Conservation (phyloP, 345 rosid species). For the Cardamine resedifolia region DNA sequence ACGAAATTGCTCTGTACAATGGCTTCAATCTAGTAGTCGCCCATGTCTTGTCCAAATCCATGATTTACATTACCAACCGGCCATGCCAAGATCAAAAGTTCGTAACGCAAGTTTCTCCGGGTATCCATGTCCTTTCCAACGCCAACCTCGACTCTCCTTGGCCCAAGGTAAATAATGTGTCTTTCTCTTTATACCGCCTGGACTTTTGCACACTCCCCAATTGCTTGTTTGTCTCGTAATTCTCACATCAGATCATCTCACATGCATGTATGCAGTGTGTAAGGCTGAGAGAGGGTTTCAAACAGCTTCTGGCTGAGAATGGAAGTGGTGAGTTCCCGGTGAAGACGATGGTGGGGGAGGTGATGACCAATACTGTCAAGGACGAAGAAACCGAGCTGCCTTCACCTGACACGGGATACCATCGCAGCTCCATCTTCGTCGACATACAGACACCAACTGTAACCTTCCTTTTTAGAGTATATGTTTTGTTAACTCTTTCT, state of each 20-base stretch:
- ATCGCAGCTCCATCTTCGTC: slow-evolving; percentile 62
- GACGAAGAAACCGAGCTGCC: slow-evolving; percentile 49
- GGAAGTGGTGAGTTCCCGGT: slow-evolving; percentile 49
- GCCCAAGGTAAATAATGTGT: slow-evolving; percentile 60
- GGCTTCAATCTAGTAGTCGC: slow-evolving; percentile 73
- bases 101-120: slow-evolving; percentile 61
- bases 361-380: slow-evolving; percentile 62
- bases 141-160: slow-evolving; percentile 79
- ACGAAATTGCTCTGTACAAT: slow-evolving; percentile 49
- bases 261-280: slow-evolving; percentile 62
- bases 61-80: slow-evolving; percentile 76
- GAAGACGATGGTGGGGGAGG: slow-evolving; percentile 49
- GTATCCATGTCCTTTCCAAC: slow-evolving; percentile 73
- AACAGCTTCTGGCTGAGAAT: slow-evolving; percentile 37
- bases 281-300: slow-evolving; percentile 50
- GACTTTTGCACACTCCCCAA: not conserved
- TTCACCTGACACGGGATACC: slow-evolving; percentile 48
- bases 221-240: slow-evolving; percentile 18
- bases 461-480: not conserved
- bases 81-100: slow-evolving; percentile 34
- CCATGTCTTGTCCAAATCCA: slow-evolving; percentile 52
- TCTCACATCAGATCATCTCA: too few relatives aligned
- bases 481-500: not conserved
- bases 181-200: not conserved
- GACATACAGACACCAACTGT: slow-evolving; percentile 44